phyloP scores from a whole-genome alignment of 805 yeast species.

The Vanderwaltozyma verrucispora region DNA sequence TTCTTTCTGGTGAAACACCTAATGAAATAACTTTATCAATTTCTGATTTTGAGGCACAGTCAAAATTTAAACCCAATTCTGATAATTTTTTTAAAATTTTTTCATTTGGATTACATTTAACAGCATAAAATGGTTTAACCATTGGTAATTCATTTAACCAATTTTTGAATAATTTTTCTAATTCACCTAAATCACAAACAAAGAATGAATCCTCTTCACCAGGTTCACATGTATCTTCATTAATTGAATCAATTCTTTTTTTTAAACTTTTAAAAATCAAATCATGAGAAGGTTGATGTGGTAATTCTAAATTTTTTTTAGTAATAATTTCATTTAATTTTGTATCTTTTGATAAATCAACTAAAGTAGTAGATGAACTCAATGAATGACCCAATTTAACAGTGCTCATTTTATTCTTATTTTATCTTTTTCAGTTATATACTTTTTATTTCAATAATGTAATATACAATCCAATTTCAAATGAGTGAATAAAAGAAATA shows the following conservation, averaged over 20 bases:
- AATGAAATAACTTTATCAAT: conserved; percentile 53
- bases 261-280: conserved; percentile 33
- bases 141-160: conserved; percentile 64
- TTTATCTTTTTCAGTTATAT: too few relatives aligned
- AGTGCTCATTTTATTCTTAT: background rate
- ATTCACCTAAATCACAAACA: conserved; percentile 73
- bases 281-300: conserved; percentile 26
- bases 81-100: conserved; percentile 49
- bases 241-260: conserved; percentile 34
- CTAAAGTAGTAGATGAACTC: conserved; percentile 6
- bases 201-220: conserved; percentile 83
- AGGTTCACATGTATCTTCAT: conserved; percentile 50
- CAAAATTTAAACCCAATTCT: conserved; percentile 64
- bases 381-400: background rate
- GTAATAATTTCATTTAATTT: background rate
- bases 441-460: too few relatives aligned
- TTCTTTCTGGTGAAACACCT: conserved; percentile 55
- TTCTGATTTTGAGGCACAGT: conserved; percentile 87
- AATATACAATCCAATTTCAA: too few relatives aligned
- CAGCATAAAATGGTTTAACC: conserved; percentile 85
- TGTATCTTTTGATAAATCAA: conserved; percentile 3
- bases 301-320: conserved; percentile 5
- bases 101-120: conserved; percentile 79
- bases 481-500: too few relatives aligned
- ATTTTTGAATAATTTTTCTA: conserved; percentile 45